These are phyloP conservation scores for Ogataea siamensis DNA, from an alignment of 805 yeast species.

Conservation along the genomic window DNA sequence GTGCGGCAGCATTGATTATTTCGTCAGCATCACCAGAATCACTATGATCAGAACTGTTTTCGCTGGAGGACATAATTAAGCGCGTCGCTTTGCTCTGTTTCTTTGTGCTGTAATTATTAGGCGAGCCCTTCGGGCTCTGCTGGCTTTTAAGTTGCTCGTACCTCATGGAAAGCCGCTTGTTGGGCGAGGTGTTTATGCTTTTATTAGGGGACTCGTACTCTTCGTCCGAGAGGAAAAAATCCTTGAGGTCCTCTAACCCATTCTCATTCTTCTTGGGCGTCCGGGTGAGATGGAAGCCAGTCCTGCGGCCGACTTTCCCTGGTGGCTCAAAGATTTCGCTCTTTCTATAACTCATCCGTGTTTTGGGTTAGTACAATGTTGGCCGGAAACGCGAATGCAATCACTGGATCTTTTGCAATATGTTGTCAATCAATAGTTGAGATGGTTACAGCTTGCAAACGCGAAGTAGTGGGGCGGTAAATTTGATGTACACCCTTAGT, in stretches of 20 bases:
- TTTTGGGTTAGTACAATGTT: not conserved
- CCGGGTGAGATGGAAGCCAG: conserved; percentile 44
- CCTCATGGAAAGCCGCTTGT: conserved; percentile 17
- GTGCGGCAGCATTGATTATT: conserved; percentile 29
- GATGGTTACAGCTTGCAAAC: not conserved
- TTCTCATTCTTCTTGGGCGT: conserved; percentile 51
- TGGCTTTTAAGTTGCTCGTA: conserved; percentile 16
- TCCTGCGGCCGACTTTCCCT: conserved; percentile 65
- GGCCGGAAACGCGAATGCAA: no score
- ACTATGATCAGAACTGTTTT: conserved; percentile 7
- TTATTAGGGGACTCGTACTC: conserved; percentile 35
- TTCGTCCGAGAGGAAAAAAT: conserved; percentile 55
- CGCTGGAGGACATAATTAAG: conserved; percentile 10
- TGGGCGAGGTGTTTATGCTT: conserved; percentile 15
- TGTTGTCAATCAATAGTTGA: not conserved
- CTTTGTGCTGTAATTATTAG: not conserved
- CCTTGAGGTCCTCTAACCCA: conserved; percentile 68
- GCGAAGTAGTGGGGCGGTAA: not conserved
- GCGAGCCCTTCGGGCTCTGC: conserved; percentile 6
- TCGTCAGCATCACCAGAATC: conserved; percentile 31
- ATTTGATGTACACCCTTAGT: conserved; percentile 1
- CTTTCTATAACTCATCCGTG: conserved; percentile 25
- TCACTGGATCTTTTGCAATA: no score
- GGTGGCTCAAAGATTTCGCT: conserved; percentile 41
- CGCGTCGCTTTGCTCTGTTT: conserved; percentile 1